Evolutionary conservation across 2,329 filamentous ascomycete genomes (phyloP).

Genomic region (Dothidotthia symphoricarpi): DNA sequence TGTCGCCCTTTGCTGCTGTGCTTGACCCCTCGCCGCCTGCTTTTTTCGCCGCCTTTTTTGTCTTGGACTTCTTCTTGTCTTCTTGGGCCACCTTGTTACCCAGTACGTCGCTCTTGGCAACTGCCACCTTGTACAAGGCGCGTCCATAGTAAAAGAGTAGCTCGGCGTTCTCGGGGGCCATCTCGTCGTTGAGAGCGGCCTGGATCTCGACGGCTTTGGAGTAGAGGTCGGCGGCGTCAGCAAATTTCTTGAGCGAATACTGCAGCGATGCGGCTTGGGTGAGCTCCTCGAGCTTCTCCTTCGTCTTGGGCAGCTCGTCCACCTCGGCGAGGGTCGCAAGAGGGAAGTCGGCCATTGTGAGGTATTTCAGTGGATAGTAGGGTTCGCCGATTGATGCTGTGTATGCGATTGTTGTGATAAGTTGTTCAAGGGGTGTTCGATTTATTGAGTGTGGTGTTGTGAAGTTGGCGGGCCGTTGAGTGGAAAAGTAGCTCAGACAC

Average conservation of each 20-base stretch:
- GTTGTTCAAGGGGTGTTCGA: not conserved
- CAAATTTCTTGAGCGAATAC: conserved; percentile 86
- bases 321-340: conserved; percentile 20
- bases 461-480: not conserved
- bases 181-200: conserved; percentile 87
- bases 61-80: conserved; percentile 53
- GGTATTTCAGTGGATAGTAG: not conserved
- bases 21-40: conserved; percentile 38
- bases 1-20: conserved; percentile 26
- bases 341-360: conserved; percentile 28
- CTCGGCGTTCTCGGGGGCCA: conserved; percentile 86
- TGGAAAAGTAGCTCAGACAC: not conserved
- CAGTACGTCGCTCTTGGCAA: conserved; percentile 90
- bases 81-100: conserved; percentile 71
- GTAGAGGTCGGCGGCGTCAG: conserved; percentile 81
- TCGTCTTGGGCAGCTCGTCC: conserved; percentile 44
- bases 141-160: conserved; percentile 93
- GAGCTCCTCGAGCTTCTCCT: conserved; percentile 70
- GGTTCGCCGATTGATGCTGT: not conserved
- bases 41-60: conserved; percentile 47
- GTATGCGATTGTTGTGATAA: conserved; percentile 10
- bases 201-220: conserved; percentile 87
- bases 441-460: conserved; percentile 1
- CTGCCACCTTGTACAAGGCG: conserved; percentile 88
- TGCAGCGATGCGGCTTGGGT: conserved; percentile 77